These are phyloP conservation scores for Pythium apleroticum DNA, from an alignment of 352 stramenopile species.

Conservation along the genomic window DNA sequence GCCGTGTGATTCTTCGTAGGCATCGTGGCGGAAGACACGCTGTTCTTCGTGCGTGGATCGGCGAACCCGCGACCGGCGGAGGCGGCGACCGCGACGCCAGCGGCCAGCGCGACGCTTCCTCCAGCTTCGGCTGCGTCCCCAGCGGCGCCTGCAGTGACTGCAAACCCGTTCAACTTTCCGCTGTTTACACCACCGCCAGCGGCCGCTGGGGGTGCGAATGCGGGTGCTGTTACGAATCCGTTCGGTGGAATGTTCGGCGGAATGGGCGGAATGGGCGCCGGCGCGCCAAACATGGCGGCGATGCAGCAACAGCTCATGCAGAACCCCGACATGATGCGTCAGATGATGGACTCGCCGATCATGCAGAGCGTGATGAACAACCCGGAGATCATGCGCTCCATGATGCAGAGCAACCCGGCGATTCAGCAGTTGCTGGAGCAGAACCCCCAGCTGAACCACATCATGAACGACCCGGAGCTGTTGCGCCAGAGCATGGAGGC, in stretches of 20 bases:
- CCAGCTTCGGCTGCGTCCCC: conserved; percentile 11
- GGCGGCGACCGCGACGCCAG: conserved; percentile 21
- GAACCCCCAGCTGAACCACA: conserved; percentile 95
- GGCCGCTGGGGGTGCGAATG: conserved; percentile 8
- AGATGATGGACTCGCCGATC: conserved; percentile 90
- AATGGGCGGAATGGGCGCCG: conserved; percentile 30
- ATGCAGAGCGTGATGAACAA: conserved; percentile 95
- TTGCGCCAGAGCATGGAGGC: conserved; percentile 96
- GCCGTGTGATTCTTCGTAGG: conserved; percentile 28
- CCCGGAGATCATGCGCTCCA: conserved; percentile 93
- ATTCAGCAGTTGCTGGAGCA: conserved; percentile 94
- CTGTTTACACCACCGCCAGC: conserved; percentile 38
- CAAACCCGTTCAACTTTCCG: conserved; percentile 58
- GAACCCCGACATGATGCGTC: conserved; percentile 86
- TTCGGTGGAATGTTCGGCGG: conserved; percentile 56
- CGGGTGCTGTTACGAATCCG: conserved; percentile 36
- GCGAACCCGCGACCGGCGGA: conserved; percentile 32
- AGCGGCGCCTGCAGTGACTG: conserved; percentile 17
- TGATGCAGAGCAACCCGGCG: conserved; percentile 96
- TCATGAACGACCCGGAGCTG: conserved; percentile 95
- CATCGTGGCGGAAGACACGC: conserved; percentile 76
- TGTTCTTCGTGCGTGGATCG: conserved; percentile 85
- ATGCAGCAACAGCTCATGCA: conserved; percentile 90
- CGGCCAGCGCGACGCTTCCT: conserved; percentile 22
- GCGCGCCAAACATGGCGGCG: conserved; percentile 65